Percentiles rank a stretch among this genome's conserved stretches.
Evolutionary conservation across 345 rosid species (phyloP).

Genomic region (Eucalyptus viminalis): DNA sequence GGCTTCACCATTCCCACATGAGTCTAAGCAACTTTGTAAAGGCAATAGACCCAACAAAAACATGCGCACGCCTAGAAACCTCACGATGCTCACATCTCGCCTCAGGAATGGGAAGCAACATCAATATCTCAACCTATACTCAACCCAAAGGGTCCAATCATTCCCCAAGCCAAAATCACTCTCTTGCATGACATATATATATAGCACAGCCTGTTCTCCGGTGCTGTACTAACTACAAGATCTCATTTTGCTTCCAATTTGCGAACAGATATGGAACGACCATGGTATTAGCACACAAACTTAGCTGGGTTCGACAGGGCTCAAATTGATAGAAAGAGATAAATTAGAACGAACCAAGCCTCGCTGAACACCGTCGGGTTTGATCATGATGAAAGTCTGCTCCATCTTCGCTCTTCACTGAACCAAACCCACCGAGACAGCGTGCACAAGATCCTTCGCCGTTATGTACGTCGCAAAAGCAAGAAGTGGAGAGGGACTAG

Average conservation of each 20-base stretch:
- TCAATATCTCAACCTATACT: neutral
- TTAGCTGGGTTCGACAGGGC: neutral
- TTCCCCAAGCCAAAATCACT: neutral
- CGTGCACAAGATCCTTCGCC: neutral
- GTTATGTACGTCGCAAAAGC: neutral
- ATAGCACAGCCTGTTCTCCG: neutral
- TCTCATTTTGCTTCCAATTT: neutral
- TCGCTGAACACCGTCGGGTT: conserved; percentile 94
- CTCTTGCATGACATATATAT: neutral
- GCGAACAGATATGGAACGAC: neutral
- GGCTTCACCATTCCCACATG: neutral
- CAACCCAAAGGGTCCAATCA: neutral
- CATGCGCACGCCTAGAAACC: neutral
- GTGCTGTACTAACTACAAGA: neutral
- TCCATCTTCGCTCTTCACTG: conserved; percentile 27
- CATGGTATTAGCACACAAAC: neutral
- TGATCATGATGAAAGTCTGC: conserved; percentile 94
- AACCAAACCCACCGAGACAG: neutral
- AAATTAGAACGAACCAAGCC: conserved; percentile 46
- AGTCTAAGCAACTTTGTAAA: neutral
- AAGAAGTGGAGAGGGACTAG: neutral
- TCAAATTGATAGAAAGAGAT: neutral
- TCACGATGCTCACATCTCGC: neutral
- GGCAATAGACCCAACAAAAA: neutral
- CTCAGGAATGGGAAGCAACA: neutral